Evolutionary conservation across 2,329 filamentous ascomycete species (phyloP).

Genomic region (Talaromyces verruculosus): DNA sequence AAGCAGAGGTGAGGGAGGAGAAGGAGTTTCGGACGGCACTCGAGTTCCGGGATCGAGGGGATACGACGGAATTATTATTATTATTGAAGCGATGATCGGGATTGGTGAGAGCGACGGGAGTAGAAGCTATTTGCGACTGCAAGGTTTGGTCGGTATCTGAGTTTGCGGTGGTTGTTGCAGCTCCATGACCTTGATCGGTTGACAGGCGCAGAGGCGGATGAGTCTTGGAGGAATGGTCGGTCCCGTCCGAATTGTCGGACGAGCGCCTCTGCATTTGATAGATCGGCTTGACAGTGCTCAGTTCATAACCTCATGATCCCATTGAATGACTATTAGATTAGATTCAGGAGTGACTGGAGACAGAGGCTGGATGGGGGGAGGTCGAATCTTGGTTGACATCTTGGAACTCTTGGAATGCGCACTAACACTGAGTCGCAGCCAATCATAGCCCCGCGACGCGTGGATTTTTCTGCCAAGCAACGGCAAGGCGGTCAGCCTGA

Average conservation of each 20-base stretch:
- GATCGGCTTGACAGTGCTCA: not conserved
- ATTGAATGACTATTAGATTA: not conserved
- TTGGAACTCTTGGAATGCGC: conserved; percentile 12
- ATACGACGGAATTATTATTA: conserved; percentile 28
- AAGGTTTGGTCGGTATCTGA: conserved; percentile 26
- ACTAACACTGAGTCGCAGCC: conserved; percentile 9
- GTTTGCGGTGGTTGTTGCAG: conserved; percentile 27
- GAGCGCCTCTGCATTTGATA: conserved; percentile 48
- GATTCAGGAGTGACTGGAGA: conserved; percentile 1
- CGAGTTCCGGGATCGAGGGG: conserved; percentile 41
- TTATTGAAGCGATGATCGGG: conserved; percentile 17
- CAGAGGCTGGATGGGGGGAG: not conserved
- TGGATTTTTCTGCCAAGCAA: conserved; percentile 11
- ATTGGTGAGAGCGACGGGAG: conserved; percentile 26
- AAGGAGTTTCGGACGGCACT: conserved; percentile 40
- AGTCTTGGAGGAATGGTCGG: conserved; percentile 36
- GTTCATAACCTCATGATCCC: conserved; percentile 6
- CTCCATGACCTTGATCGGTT: conserved; percentile 35
- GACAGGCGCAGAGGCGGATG: conserved; percentile 30
- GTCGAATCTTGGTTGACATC: not conserved
- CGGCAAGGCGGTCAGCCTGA: conserved; percentile 5
- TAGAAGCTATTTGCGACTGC: conserved; percentile 38
- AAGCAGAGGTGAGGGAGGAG: conserved; percentile 26
- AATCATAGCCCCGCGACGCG: not conserved
- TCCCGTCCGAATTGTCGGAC: conserved; percentile 46